Evolutionary conservation across 2,329 filamentous ascomycete species (phyloP).

Genomic region (Fusarium graminum): DNA sequence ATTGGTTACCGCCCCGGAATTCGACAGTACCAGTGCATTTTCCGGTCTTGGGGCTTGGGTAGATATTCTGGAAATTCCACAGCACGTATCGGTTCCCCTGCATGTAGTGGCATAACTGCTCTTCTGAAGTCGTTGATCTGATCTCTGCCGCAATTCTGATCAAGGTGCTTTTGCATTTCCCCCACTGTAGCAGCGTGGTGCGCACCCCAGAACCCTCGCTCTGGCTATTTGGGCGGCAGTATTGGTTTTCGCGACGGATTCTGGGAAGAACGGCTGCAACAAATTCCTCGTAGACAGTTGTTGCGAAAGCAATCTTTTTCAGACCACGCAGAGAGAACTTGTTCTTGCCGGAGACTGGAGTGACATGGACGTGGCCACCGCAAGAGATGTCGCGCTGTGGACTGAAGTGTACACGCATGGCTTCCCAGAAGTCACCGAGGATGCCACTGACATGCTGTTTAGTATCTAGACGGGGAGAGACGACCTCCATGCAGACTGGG

Average conservation of each 20-base stretch:
- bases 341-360: slow-evolving; percentile 52
- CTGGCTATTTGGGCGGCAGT: slow-evolving; percentile 53
- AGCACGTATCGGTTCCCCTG: slow-evolving; percentile 57
- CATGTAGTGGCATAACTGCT: slow-evolving; percentile 55
- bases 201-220: slow-evolving; percentile 51
- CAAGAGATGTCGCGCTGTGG: slow-evolving; percentile 54
- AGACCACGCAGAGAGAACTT: slow-evolving; percentile 55
- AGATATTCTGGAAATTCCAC: slow-evolving; percentile 59
- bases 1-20: slow-evolving; percentile 58
- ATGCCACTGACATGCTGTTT: slow-evolving; percentile 51
- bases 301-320: slow-evolving; percentile 56
- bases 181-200: slow-evolving; percentile 47
- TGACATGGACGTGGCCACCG: slow-evolving; percentile 58
- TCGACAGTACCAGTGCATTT: slow-evolving; percentile 56
- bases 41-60: slow-evolving; percentile 55
- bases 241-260: slow-evolving; percentile 54
- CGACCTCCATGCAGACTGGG: slow-evolving; percentile 58
- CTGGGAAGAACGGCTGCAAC: slow-evolving; percentile 51
- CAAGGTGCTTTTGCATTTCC: slow-evolving; percentile 47
- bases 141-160: slow-evolving; percentile 51
- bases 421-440: slow-evolving; percentile 58
- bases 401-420: slow-evolving; percentile 58
- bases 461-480: slow-evolving; percentile 56
- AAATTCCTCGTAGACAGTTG: slow-evolving; percentile 54
- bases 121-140: slow-evolving; percentile 44